These are phyloP conservation scores for Malassezia yamatoensis DNA, from an alignment of 1,284 basidiomycete species.

Conservation along the genomic window DNA sequence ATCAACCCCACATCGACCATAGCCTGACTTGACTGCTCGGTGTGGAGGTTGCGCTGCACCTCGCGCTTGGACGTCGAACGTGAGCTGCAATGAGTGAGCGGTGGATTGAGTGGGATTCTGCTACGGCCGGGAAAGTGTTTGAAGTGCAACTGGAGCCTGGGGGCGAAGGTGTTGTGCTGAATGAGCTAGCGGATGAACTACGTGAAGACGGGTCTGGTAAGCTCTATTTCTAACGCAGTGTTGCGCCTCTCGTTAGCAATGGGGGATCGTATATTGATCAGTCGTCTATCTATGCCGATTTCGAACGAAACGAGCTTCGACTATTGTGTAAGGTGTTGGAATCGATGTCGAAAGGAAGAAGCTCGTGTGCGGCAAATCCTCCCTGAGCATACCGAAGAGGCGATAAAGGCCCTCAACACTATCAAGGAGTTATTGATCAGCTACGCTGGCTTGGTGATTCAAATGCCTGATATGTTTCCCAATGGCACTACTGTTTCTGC, in stretches of 20 bases:
- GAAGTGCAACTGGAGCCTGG: neutral
- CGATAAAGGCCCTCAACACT: slow-evolving; percentile 14
- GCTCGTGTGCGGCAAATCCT: slow-evolving; percentile 11
- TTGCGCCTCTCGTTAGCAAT: slow-evolving; percentile 44
- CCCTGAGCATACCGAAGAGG: neutral
- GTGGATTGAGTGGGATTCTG: slow-evolving; percentile 7
- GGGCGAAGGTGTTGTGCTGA: neutral
- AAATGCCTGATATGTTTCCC: slow-evolving; percentile 85
- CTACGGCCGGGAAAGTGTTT: slow-evolving; percentile 4
- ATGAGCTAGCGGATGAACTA: slow-evolving; percentile 61
- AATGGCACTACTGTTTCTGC: slow-evolving; percentile 51
- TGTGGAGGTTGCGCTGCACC: too few species aligned
- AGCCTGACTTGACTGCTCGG: too few species aligned
- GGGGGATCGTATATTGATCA: slow-evolving; percentile 71
- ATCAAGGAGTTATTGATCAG: slow-evolving; percentile 60
- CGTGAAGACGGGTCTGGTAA: slow-evolving; percentile 52
- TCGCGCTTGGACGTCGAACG: neutral
- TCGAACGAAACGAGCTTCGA: slow-evolving; percentile 68
- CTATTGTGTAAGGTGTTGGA: slow-evolving; percentile 85
- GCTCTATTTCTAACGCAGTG: neutral
- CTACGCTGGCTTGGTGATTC: slow-evolving; percentile 77
- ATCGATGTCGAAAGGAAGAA: slow-evolving; percentile 47
- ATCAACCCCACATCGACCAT: too few species aligned
- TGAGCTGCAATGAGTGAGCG: slow-evolving; percentile 3
- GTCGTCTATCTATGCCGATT: slow-evolving; percentile 71